A percentile compares a stretch with the other conserved stretches of the same genome.
phyloP scores from a whole-genome alignment of 768 basidiomycete species.

The Fistulinella prunicolor region DNA sequence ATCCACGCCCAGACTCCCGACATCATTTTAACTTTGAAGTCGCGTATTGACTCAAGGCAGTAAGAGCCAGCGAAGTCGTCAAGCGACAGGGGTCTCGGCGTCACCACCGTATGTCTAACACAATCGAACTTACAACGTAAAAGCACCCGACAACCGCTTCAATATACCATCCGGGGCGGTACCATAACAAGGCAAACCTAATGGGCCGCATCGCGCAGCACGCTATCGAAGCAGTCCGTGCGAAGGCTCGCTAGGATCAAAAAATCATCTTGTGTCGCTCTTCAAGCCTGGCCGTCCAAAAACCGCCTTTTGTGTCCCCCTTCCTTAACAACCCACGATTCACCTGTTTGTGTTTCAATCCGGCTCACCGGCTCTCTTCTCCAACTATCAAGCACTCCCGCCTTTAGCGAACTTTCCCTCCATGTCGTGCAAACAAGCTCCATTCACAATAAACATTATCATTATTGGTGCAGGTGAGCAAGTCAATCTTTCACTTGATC shows the following conservation, averaged over 20 bases:
- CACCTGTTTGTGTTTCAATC: neutral
- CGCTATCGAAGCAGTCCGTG: slow-evolving; percentile 13
- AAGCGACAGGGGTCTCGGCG: no score
- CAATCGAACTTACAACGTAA: slow-evolving; percentile 8
- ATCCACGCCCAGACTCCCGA: no score
- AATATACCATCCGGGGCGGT: neutral
- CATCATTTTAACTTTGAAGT: neutral
- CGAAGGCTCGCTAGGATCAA: slow-evolving; percentile 20
- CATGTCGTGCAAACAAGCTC: slow-evolving; percentile 24
- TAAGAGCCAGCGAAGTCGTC: no score
- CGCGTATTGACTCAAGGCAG: neutral
- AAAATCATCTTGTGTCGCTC: slow-evolving; percentile 5
- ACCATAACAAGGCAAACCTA: slow-evolving; percentile 5
- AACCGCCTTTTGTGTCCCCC: slow-evolving; percentile 8
- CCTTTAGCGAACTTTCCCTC: neutral
- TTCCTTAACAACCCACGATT: neutral
- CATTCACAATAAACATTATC: slow-evolving; percentile 30
- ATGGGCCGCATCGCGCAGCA: slow-evolving; percentile 1
- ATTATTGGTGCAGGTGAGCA: slow-evolving; percentile 29
- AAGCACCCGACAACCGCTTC: slow-evolving; percentile 5
- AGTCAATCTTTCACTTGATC: neutral
- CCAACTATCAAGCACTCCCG: neutral
- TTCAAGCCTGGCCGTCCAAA: slow-evolving; percentile 16
- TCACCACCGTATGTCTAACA: no score
- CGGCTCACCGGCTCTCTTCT: neutral